Conservation (phyloP, 108 stramenopile genomes). For the Fragilariopsis cylindrus region DNA sequence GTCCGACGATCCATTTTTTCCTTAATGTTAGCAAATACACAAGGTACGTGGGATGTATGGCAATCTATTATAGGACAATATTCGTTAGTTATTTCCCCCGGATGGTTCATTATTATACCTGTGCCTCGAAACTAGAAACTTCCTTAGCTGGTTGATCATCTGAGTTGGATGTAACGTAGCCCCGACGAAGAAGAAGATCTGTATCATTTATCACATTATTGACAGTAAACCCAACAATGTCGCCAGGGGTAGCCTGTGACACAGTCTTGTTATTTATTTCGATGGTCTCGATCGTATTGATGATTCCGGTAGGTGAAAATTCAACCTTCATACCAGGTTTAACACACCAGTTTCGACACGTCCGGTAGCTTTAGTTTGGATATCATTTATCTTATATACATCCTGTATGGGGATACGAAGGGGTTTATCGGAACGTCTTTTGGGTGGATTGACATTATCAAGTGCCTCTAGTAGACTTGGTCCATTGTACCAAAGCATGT, state of each 20-base stretch:
- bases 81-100: conserved; percentile 90
- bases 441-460: conserved; percentile 83
- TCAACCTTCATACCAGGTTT: conserved; percentile 84
- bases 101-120: conserved; percentile 96
- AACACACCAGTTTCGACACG: conserved; percentile 93
- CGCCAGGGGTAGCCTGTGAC: conserved; percentile 84
- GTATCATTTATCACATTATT: conserved; percentile 53
- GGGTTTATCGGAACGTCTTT: conserved; percentile 90
- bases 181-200: conserved; percentile 74
- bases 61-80: conserved; percentile 94
- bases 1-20: conserved; percentile 92
- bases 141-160: conserved; percentile 52
- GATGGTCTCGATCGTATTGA: conserved; percentile 87
- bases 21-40: conserved; percentile 83
- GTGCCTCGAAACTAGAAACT: conserved; percentile 74
- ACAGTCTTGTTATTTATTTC: conserved; percentile 95
- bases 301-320: conserved; percentile 82
- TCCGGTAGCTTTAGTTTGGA: conserved; percentile 94
- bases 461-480: conserved; percentile 92
- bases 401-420: conserved; percentile 96
- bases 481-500: conserved; percentile 96
- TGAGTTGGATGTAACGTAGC: conserved; percentile 87
- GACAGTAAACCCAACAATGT: conserved; percentile 93
- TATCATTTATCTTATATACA: conserved; percentile 94
- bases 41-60: conserved; percentile 95